Evolutionary conservation across 1,284 basidiomycete genomes (phyloP).

Genomic region (Sanghuangporus weigelae): DNA sequence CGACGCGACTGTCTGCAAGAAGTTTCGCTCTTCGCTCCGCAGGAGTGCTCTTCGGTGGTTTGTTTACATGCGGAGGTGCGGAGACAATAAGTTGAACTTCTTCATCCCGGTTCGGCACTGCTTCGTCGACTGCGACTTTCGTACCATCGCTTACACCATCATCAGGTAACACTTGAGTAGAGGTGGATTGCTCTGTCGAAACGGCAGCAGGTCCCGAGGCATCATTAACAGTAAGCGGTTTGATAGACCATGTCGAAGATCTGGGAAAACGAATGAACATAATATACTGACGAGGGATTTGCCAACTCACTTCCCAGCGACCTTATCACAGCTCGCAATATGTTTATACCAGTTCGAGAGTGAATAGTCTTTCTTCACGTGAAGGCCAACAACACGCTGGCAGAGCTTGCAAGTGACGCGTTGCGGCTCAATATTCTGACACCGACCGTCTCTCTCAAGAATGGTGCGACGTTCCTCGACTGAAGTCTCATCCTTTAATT

Average conservation of each 20-base stretch:
- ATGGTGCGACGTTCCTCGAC: slow-evolving; percentile 8
- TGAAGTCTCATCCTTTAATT: slow-evolving; percentile 6
- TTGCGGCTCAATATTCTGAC: slow-evolving; percentile 11
- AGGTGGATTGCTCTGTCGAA: not conserved
- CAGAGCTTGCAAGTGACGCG: slow-evolving; percentile 15
- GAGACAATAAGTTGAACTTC: not conserved
- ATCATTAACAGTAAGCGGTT: slow-evolving; percentile 6
- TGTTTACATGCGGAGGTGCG: not conserved
- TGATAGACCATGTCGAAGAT: not conserved
- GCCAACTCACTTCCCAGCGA: slow-evolving; percentile 2
- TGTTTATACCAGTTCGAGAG: slow-evolving; percentile 15
- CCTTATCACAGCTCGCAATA: slow-evolving; percentile 8
- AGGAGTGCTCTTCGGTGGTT: slow-evolving; percentile 3
- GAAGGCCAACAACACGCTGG: slow-evolving; percentile 10
- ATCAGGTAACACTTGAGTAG: not conserved
- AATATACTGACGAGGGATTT: not conserved
- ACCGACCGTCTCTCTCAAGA: slow-evolving; percentile 11
- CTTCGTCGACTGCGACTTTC: not conserved
- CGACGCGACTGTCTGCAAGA: slow-evolving; percentile 15
- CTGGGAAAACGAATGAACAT: not conserved
- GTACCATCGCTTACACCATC: not conserved
- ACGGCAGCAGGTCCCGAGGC: not conserved
- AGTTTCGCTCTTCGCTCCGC: slow-evolving; percentile 15
- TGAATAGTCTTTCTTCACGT: slow-evolving; percentile 17
- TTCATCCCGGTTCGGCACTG: not conserved